Evolutionary conservation across 2,329 filamentous ascomycete genomes (phyloP), one percentile per base, ranked within the genome.

Genomic region (Cercospora beticola): DNA sequence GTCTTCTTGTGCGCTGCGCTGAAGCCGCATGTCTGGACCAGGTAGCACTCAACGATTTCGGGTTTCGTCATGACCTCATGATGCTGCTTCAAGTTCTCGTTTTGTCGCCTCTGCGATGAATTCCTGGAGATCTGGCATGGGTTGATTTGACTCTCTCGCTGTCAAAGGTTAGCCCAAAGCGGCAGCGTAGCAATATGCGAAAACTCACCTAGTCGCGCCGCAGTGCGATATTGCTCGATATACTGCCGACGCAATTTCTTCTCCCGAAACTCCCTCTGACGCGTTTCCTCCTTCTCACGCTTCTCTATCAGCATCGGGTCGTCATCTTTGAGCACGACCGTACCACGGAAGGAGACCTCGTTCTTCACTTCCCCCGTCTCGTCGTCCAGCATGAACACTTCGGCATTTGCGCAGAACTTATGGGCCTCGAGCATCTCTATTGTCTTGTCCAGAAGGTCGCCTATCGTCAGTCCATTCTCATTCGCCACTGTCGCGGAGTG

Each of bases 381-480:
- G 36, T 65, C 54, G 5, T 65, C 63, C 5, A 59, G 56, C 63
- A 65, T 65, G 33, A 59, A 65, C 8, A 52, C 54, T 28, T 59
- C 56, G 5, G 63, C 63, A 7, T 65, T 65, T 14, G 52, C 31
- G 33, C 63, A 65, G 14, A 30, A 59, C n/a, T 65, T 65, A 40
- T 65, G 63, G 2, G n/a, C 21, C 8, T 65, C 63, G 5, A 59
- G 63, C 54, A 65, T 58, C 36, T 65, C 33, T 14, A 28, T 59
- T n/a, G 63, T 65, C 54, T 65, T 65, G 26, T 65, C 63, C 31
- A 43, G 40, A n/a, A 65, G 54, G 26, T 65, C 54, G 5, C 63
- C 63, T 10, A 65, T 65, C 6, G 63, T 65, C 49, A 65, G 33
- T 14, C 63, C 63, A 7, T 60, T 60, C 14, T 52, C 40, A 6